Evolutionary conservation across 108 stramenopile species (phyloP).

Genomic region (Asterionellopsis glacialis): DNA sequence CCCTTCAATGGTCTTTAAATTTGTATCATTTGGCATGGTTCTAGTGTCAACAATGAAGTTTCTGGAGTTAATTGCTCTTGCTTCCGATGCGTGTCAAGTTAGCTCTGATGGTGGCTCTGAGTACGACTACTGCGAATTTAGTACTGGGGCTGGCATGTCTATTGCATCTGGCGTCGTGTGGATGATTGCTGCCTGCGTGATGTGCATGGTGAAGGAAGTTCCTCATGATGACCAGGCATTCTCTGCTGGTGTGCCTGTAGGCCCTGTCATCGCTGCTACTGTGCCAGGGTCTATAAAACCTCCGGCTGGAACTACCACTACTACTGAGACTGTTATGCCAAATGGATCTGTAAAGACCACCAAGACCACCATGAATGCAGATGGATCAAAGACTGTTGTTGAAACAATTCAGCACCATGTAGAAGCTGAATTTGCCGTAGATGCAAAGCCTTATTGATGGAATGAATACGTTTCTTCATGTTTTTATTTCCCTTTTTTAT

Average conservation of each 20-base stretch:
- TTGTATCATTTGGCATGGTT: neutral
- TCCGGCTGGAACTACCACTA: slow-evolving; percentile 14
- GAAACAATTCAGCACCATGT: slow-evolving; percentile 8
- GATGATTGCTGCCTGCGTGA: neutral
- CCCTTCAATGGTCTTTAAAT: neutral
- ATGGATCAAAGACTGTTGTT: slow-evolving; percentile 16
- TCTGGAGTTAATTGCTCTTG: neutral
- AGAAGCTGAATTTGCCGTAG: too few relatives aligned
- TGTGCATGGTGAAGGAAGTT: neutral
- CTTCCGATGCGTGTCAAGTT: neutral
- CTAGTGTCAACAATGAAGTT: neutral
- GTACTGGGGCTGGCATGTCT: neutral
- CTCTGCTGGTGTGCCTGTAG: neutral
- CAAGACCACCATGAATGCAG: slow-evolving; percentile 11
- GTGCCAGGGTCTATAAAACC: neutral
- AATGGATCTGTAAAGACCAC: slow-evolving; percentile 13
- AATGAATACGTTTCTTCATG: too few relatives aligned
- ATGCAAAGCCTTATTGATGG: too few relatives aligned
- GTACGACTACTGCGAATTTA: neutral
- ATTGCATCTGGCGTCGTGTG: neutral
- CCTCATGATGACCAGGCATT: neutral
- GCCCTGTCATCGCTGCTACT: neutral
- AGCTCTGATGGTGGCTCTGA: too few relatives aligned
- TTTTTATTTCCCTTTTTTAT: too few relatives aligned
- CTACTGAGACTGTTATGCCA: slow-evolving; percentile 16